Evolutionary conservation across 2,329 filamentous ascomycete species (phyloP), one percentile per base, ranked within the genome.

Genomic region (Pezicula carpinea): DNA sequence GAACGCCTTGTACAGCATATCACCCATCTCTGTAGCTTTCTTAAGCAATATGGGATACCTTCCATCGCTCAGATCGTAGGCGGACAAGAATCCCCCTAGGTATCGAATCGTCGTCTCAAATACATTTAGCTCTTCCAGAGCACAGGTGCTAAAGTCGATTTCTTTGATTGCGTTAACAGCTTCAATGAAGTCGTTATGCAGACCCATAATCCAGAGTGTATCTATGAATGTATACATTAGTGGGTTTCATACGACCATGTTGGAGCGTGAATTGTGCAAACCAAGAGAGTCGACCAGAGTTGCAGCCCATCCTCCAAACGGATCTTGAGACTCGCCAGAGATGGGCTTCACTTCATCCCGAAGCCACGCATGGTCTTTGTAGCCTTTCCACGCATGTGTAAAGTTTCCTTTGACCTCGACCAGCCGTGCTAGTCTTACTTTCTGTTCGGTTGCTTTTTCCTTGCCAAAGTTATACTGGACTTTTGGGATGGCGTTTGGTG

Each of bases 81-180:
- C 90, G 34, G 82, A 82, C 35, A 96, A 63, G 34, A 96, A 69
- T 1, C 90, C 90, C 32, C 90, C 90, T 3, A 96, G 74, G 58
- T 96, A 95, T 35, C 91, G 81, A 61, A 96, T 95, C 14, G 82
- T 87, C 0, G 89, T 93, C 67, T 96, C 90, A 57, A 96, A 96
- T 4, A 93, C 47, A 18, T 48, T 48, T 15, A 52, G 34, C 4
- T 43, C 33, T 11, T 49, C 22, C 2, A 35, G 22, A 3, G 36
- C 32, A 14, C 47, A 82, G 10, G 77, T 83, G 4, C 85, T 91
- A 58, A 95, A 95, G 64, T 95, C 88, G 47, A 96, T 91, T 4
- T 77, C 68, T 46, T 73, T 74, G 17, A 89, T 80, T 3, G 76
- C 80, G 39, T 78, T 72, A 41, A 87, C 79, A 1, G 88, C 88